Evolutionary conservation across 1,284 basidiomycete genomes (phyloP), one percentile per base, ranked within the genome.

Genomic region (Apiotrichum akiyoshidainum): DNA sequence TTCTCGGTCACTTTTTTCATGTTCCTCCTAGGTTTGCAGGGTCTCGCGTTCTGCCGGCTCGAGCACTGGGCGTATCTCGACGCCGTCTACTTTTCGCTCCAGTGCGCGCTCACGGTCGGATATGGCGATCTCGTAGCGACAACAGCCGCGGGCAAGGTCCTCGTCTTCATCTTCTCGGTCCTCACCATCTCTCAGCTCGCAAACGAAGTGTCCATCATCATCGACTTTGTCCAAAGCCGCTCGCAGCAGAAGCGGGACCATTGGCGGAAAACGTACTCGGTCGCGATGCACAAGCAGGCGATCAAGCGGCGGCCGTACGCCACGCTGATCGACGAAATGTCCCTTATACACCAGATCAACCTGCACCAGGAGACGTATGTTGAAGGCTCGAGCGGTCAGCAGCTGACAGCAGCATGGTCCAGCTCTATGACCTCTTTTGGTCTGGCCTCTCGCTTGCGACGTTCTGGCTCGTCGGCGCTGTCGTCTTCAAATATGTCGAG

Each of bases 141-240:
- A 0, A 68, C 60, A 9, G 66, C 68, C 1, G 67, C 72, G 0
- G 65, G 67, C 46, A 79, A 77, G 58, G 67, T 79, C 31, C 65
- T 80, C 17, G 60, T 78, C n/a, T 78, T 80, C 60, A 70, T 74
- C 26, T 80, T 79, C 50, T 68, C 73, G 1, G 67, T 79, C 58
- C 61, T 79, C 34, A 78, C 77, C 1, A 79, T 79, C 58, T 70
- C 69, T 6, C 76, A 77, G 59, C 65, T 80, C 40, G 77, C 75
- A 57, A 78, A 78, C 54, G 72, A 79, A 49, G 74, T 81, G 39
- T 71, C 74, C 5, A 65, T 77, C 52, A 78, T 80, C 55, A 65
- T 80, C 42, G 60, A 56, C 13, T 80, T 74, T 57, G 69, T 79
- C 55, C 60, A 62, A n/a, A 47, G 58, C 13, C 63, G 69, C n/a